Base-by-base conservation (phyloP, 2,329 filamentous ascomycete genomes). In the Verticillium albo-atrum region DNA sequence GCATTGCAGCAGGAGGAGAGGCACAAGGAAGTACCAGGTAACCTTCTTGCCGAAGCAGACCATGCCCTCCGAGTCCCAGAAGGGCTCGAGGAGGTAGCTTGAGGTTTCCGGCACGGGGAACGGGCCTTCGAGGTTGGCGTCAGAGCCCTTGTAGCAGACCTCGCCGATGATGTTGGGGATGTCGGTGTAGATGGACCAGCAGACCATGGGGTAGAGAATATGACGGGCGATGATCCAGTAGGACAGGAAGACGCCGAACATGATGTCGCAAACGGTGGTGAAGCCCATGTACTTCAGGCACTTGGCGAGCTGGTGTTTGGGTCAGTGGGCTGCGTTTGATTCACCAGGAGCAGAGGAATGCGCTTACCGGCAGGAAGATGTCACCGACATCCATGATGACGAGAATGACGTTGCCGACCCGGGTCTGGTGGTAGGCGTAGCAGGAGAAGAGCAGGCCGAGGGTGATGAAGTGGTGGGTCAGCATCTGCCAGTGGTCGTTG, bases 401-500 rank as follows among this genome's bases (percentile, higher is more conserved):
- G 56, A 99, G 79, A 62, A 98, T 92, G 54, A 96, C 83, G 69
- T 93, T 95, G 58, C 92, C 94, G 28, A 97, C 91, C 54, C 90
- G 89, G 59, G 89, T 96, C 70, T 92, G 88, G 70, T 94, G 88
- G 72, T 96, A 97, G 65, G 87, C 85, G 73, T 98, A 98, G 64
- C 90, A 94, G 32, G 87, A 83, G 60, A 87, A 87, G 64, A 99
- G 87, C 52, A 99, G 85, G 5, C 81, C 79, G 68, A 88, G 91
- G 23, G 95, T 99, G 71, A 98, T 87, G 71, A 97, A 85, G 77
- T 99, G 95, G 74, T 98, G 95, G 20, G 87, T 89, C 66, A 98
- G 87, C 95, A 98, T 98, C 75, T 98, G 94, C 79, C 87, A 90
- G 75, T 97, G 89, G 68, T 99, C 95, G 77, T 98, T 98, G 69